These are phyloP conservation scores for Neofusicoccum laricinum DNA, from an alignment of 2,329 filamentous ascomycete genomes.

Conservation along the genomic window DNA sequence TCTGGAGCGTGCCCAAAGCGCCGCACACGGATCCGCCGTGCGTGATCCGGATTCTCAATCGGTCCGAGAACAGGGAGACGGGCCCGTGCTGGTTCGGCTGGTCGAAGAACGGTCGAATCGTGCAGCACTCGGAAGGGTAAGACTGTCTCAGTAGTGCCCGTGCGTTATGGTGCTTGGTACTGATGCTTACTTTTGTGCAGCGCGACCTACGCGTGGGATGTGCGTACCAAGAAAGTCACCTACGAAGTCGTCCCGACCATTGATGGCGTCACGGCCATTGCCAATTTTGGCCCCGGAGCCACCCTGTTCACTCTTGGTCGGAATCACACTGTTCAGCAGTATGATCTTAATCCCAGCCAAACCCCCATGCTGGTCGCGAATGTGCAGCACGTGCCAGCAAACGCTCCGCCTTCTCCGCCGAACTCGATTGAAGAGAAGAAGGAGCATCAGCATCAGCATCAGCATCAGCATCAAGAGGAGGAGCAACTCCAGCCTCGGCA, in stretches of 20 bases:
- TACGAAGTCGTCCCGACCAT: conserved; percentile 85
- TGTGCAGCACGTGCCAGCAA: conserved; percentile 78
- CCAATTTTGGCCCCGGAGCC: conserved; percentile 87
- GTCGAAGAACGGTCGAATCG: conserved; percentile 96
- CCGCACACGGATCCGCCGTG: conserved; percentile 72
- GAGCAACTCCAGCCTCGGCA: conserved; percentile 25
- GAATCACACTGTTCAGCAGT: conserved; percentile 89
- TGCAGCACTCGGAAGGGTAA: conserved; percentile 89
- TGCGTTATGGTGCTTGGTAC: conserved; percentile 17
- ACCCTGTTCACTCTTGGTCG: conserved; percentile 86
- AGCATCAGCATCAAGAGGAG: conserved; percentile 22
- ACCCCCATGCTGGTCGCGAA: conserved; percentile 73
- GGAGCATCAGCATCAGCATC: conserved; percentile 38
- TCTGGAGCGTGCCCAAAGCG: conserved; percentile 93
- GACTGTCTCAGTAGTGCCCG: conserved; percentile 36
- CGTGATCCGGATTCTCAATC: conserved; percentile 82
- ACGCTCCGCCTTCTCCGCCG: conserved; percentile 76
- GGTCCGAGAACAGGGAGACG: conserved; percentile 63
- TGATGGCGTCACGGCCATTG: conserved; percentile 75
- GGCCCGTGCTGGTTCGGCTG: conserved; percentile 95
- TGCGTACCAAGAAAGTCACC: conserved; percentile 94
- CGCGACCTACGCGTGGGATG: conserved; percentile 66
- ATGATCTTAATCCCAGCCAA: conserved; percentile 77
- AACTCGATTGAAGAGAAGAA: conserved; percentile 73
- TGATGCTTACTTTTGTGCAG: conserved; percentile 21